Evolutionary conservation across 192 early-diverging fungal species (phyloP).

Genomic region (Backusella sp.): DNA sequence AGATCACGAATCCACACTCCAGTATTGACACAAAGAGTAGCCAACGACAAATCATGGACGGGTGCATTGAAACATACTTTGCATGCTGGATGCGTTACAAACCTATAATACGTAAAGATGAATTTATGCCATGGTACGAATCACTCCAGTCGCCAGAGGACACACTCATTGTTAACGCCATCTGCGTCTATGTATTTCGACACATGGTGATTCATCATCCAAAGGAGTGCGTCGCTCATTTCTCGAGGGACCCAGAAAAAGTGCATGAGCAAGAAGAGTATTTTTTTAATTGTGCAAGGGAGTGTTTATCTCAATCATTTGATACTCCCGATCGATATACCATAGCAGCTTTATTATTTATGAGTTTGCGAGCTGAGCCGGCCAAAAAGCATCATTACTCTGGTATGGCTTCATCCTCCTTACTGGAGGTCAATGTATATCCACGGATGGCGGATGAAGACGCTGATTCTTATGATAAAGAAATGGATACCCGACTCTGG

Average conservation of each 20-base stretch:
- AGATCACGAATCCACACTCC: slow-evolving; percentile 11
- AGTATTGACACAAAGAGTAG: slow-evolving; percentile 4
- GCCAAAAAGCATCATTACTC: slow-evolving; percentile 23
- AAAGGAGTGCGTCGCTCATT: slow-evolving; percentile 9
- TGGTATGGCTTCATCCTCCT: slow-evolving; percentile 30
- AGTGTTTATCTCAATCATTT: slow-evolving; percentile 30
- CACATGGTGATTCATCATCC: slow-evolving; percentile 34
- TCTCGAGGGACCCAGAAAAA: slow-evolving; percentile 19
- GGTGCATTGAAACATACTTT: slow-evolving; percentile 33
- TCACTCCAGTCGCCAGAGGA: slow-evolving; percentile 17
- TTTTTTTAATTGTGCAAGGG: slow-evolving; percentile 34
- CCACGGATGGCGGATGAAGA: slow-evolving; percentile 32
- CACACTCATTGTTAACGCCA: slow-evolving; percentile 36
- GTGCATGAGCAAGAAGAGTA: slow-evolving; percentile 31
- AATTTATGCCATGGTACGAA: slow-evolving; percentile 32
- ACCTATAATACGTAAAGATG: slow-evolving; percentile 25
- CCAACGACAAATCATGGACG: slow-evolving; percentile 23
- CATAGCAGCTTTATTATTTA: slow-evolving; percentile 24
- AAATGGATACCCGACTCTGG: slow-evolving; percentile 42
- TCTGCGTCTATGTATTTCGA: slow-evolving; percentile 22
- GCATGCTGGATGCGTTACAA: slow-evolving; percentile 33
- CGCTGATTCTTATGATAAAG: slow-evolving; percentile 26
- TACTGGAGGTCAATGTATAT: slow-evolving; percentile 29
- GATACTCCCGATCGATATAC: slow-evolving; percentile 34
- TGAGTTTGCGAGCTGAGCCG: slow-evolving; percentile 12